Evolutionary conservation across 2,329 filamentous ascomycete species (phyloP), one percentile per base, ranked within the genome.

Genomic region (Botrytis hyacinthi): DNA sequence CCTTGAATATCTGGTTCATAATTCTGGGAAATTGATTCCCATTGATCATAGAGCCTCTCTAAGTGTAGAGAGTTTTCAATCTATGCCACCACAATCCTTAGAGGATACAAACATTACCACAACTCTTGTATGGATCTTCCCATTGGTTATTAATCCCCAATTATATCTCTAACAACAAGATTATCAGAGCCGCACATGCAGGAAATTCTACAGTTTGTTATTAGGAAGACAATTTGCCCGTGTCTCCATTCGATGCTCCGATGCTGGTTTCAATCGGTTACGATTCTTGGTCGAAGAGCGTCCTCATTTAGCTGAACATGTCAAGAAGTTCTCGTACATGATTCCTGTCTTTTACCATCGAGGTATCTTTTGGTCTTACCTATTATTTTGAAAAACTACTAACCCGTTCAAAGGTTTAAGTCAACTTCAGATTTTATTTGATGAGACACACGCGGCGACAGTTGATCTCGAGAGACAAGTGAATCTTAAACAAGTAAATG

Each of bases 261-360:
- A 42, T 79, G 81, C 61, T 72, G 87, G 86, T 44, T 84, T 89
- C 70, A 79, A 82, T 68, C 83, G 84, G 51, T 79, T 89, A 65
- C 83, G 86, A 71, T 82, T 82, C 57, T 84, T 89, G 73, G 84
- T 86, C 46, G 81, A 68, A 54, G 66, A 81, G 67, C 84, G 85
- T 76, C 81, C 82, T 29, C 84, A 87, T 79, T 82, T 89, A 32
- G 85, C 86, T 26, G 80, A 82, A 71, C 84, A 87, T 78, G 87
- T 89, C 74, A 87, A 86, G 78, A 88, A 88, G 78, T 88, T 89
- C 80, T 88, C 86, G 75, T 89, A 89, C 79, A 84, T 89, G 81
- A 86, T 89, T 72, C 87, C 87, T 7, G 87, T 86, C 77, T 88
- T 89, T 79, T 89, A 88, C 80, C 83, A 84, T 74, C 82, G 86